Base-by-base conservation (phyloP, 257 asterid genomes). In the Ilex asprella region DNA sequence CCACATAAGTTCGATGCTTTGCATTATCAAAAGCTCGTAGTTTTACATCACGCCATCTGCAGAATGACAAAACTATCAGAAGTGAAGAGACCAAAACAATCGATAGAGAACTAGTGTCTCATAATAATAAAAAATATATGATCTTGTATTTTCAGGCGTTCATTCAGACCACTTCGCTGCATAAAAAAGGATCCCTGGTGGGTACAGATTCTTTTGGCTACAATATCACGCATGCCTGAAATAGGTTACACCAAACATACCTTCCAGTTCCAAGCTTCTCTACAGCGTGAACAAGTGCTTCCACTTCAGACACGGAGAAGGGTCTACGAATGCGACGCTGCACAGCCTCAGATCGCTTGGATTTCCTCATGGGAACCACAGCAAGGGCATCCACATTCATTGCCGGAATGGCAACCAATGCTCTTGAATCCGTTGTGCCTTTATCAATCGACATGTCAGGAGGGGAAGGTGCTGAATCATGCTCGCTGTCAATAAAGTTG, bases 251-350 rank as follows among this genome's bases (percentile, higher is more conserved):
- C 12, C 10, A 10, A 32, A 21, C 55, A 7, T 68, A 89, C 99
- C 99, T 82, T 85, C 99, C 99, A 0, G 96, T 93, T 60, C 99
- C 96, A 30, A 93, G 99, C 73, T 87, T 87, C 90, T 89, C 99
- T 50, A 93, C 97, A 63, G 95, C 99, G 72, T 85, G 97, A 60
- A 93, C 99, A 10, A 87, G 84, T 51, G 96, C 95, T 79, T 93
- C 97, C 16, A 89, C 97, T 78, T 93, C 99, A 35, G 92, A 75
- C 55, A 93, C 99, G 53, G 96, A 84, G 78, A 89, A 93, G 55
- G 97, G 99, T 58, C 97, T 75, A 66, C 99, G 97, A 51, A 93
- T 87, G 13, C 96, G 74, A 57, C 97, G 92, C 56, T 89, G 96
- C 4, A 87, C 90, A 65, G 92, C 77, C 69, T 89, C 99, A 2